phyloP scores from a whole-genome alignment of 805 yeast species.

The Wickerhamiella brachini region DNA sequence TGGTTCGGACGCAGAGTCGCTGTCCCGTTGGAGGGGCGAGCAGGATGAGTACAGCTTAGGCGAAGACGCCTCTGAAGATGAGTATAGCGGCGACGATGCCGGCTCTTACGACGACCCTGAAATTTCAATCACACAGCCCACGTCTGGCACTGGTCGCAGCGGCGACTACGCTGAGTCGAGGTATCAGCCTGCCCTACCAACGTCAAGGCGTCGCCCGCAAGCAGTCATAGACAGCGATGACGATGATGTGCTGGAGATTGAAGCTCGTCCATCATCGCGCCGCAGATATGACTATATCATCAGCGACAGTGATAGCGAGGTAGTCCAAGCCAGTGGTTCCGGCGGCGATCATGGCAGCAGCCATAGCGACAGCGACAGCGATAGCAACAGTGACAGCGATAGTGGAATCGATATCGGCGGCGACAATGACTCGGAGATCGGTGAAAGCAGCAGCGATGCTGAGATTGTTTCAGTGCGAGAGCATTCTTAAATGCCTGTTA shows the following conservation, averaged over 20 bases:
- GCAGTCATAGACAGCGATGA: background rate
- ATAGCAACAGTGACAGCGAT: background rate
- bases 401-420: background rate
- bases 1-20: background rate
- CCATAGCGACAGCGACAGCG: background rate
- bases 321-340: no score
- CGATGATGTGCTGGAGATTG: constrained; percentile 1
- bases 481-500: no score
- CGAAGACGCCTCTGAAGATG: constrained; percentile 5
- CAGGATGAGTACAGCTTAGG: background rate
- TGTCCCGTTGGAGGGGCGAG: background rate
- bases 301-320: background rate
- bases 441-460: constrained; percentile 1
- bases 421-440: background rate
- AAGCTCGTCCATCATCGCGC: background rate
- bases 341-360: background rate
- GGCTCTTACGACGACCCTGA: constrained; percentile 6
- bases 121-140: background rate
- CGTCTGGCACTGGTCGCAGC: background rate
- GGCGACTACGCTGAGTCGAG: background rate
- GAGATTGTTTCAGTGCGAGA: background rate
- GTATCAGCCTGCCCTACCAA: no score
- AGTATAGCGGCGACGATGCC: constrained; percentile 6
- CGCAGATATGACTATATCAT: background rate
- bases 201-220: background rate